Percentiles rank a stretch among this genome's conserved stretches.
Evolutionary conservation across 352 stramenopile genomes (phyloP).

Genomic region (Phytophthora megakarya): DNA sequence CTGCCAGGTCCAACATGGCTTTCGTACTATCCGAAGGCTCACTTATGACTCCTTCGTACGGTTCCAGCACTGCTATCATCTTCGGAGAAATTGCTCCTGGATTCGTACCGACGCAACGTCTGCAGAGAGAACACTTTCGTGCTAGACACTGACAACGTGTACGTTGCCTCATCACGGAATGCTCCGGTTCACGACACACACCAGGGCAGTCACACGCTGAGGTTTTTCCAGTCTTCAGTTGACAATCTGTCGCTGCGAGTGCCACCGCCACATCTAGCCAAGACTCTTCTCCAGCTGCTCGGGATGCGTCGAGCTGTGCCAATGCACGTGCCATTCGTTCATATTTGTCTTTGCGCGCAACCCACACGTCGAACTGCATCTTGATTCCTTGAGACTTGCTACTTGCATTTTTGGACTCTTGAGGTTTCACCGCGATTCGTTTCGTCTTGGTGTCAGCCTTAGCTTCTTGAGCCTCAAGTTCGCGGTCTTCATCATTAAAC

Average conservation of each 20-base stretch:
- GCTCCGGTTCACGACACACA: slow-evolving; percentile 59
- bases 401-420: slow-evolving; percentile 15
- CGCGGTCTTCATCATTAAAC: slow-evolving; percentile 61
- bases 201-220: slow-evolving; percentile 72
- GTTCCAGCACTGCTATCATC: slow-evolving; percentile 61
- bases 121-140: slow-evolving; percentile 80
- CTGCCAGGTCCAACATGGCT: slow-evolving; percentile 51
- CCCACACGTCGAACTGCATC: slow-evolving; percentile 84
- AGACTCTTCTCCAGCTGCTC: slow-evolving; percentile 54
- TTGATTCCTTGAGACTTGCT: slow-evolving; percentile 25
- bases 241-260: slow-evolving; percentile 76
- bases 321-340: slow-evolving; percentile 74
- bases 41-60: slow-evolving; percentile 35
- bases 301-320: slow-evolving; percentile 63
- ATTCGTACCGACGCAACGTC: slow-evolving; percentile 65
- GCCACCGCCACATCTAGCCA: slow-evolving; percentile 81
- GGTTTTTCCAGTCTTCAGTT: slow-evolving; percentile 76
- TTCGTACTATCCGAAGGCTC: slow-evolving; percentile 36
- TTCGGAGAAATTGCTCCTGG: slow-evolving; percentile 66
- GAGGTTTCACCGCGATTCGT: slow-evolving; percentile 2
- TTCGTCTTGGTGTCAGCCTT: slow-evolving; percentile 26
- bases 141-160: slow-evolving; percentile 79
- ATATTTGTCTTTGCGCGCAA: slow-evolving; percentile 88
- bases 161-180: slow-evolving; percentile 77
- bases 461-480: slow-evolving; percentile 18